Conservation (phyloP, 2,329 filamentous ascomycete genomes). For the Colletotrichum theobromicola region DNA sequence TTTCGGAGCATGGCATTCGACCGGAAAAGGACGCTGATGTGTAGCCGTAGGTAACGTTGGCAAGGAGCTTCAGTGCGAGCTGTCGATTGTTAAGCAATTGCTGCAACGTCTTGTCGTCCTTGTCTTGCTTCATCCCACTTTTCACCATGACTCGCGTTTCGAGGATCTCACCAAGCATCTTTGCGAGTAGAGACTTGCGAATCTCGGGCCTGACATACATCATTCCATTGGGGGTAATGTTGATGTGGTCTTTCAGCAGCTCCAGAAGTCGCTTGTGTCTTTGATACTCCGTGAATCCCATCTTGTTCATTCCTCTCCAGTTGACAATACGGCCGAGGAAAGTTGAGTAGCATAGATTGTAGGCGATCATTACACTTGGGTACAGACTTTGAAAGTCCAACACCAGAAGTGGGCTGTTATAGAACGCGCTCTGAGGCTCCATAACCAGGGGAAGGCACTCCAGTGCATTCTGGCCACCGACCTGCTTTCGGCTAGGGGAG, state of each 20-base stretch:
- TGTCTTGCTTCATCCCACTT: conserved; percentile 92
- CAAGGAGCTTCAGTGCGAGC: conserved; percentile 90
- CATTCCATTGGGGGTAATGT: conserved; percentile 94
- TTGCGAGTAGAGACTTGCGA: conserved; percentile 88
- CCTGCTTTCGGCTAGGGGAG: conserved; percentile 89
- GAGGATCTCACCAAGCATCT: conserved; percentile 95
- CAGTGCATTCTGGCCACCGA: conserved; percentile 90
- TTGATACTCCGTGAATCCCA: conserved; percentile 90
- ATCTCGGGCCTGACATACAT: conserved; percentile 90
- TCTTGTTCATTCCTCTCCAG: conserved; percentile 92
- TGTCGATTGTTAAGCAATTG: conserved; percentile 92
- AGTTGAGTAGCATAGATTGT: conserved; percentile 99
- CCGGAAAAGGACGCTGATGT: conserved; percentile 96
- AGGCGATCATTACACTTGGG: conserved; percentile 97
- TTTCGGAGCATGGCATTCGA: conserved; percentile 96
- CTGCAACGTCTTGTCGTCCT: conserved; percentile 84
- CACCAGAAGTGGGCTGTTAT: conserved; percentile 86
- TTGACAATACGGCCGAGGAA: conserved; percentile 84
- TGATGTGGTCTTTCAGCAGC: conserved; percentile 83
- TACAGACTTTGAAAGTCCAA: conserved; percentile 97
- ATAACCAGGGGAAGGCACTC: conserved; percentile 96
- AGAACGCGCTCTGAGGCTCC: conserved; percentile 96
- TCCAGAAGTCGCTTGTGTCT: conserved; percentile 77
- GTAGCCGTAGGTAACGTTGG: conserved; percentile 99
- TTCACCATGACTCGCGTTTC: conserved; percentile 99